Base-by-base conservation (phyloP, 1,284 basidiomycete genomes). In the Irpex sp. region DNA sequence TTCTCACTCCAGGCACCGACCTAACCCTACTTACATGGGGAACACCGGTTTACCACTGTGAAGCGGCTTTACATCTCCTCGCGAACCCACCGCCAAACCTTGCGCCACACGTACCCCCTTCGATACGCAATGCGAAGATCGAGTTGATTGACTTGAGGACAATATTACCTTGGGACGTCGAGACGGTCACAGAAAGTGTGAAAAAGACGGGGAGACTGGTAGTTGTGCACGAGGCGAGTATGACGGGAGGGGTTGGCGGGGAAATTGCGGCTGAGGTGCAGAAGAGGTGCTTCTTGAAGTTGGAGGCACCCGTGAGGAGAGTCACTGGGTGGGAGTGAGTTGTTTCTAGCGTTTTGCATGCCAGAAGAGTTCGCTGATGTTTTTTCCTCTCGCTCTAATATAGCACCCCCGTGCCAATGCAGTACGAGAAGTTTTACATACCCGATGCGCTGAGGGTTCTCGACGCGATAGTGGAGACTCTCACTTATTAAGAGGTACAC, bases 291-390 rank as follows among this genome's bases (percentile, higher is more conserved):
- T 97, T 97, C 77, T 80, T 96, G 70, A 90, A 89, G 73, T 76
- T 97, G 61, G 86, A 93, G 64, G 94, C 94, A 3, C 94, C 94
- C 0, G 88, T 97, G n/a, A 90, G 84, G 69, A 79, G 94, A 54
- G 86, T 97, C 33, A 86, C 90, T 9, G 93, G 92, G 31, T 96
- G 94, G 94, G 94, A 97, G 94, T 95, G 70, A 84, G 93, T 88
- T 0, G 46, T 26, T 55, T 15, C 1, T 58, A 33, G 61, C n/a
- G n/a, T n/a, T 43, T 60, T 65, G 55, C 1, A 57, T 36, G 61
- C 39, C 59, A 58, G 49, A 33, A 59, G 72, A 53, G 65, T 65
- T 55, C 43, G 26, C 26, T 26, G 26, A 26, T 26, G 26, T 26
- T 26, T 49, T 59, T 56, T 46, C 8, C 50, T 36, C 49, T 5